Evolutionary conservation across 2,329 filamentous ascomycete species (phyloP).

Genomic region (Ramichloridium luteum): DNA sequence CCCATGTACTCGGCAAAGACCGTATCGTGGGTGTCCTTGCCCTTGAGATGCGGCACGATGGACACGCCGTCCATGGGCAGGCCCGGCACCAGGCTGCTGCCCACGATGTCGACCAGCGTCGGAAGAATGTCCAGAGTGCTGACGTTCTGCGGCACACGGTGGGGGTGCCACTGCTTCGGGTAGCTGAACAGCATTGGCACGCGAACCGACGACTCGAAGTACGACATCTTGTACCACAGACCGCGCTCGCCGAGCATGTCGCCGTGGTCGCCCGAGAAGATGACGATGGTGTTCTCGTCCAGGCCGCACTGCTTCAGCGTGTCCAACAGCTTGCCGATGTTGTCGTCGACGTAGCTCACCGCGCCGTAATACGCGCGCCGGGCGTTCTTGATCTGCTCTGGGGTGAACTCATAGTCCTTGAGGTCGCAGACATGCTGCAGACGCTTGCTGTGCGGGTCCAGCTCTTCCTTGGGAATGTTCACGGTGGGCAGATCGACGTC

Average conservation of each 20-base stretch:
- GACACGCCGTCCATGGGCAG: constrained; percentile 81
- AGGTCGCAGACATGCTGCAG: constrained; percentile 78
- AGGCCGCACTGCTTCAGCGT: constrained; percentile 69
- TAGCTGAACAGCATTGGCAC: constrained; percentile 80
- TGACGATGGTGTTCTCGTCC: constrained; percentile 74
- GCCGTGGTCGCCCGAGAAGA: constrained; percentile 88
- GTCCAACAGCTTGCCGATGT: constrained; percentile 69
- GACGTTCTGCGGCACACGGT: constrained; percentile 69
- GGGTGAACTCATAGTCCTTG: constrained; percentile 69
- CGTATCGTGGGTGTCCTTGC: constrained; percentile 59
- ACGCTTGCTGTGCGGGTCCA: constrained; percentile 77
- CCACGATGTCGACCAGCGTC: constrained; percentile 73
- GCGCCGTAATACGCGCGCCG: constrained; percentile 85
- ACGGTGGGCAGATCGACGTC: constrained; percentile 76
- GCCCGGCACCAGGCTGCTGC: constrained; percentile 53
- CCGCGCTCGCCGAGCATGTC: constrained; percentile 92
- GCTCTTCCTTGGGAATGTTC: constrained; percentile 64
- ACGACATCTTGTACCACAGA: constrained; percentile 96
- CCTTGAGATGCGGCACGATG: constrained; percentile 64
- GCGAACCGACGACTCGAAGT: constrained; percentile 82
- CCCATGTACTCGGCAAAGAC: constrained; percentile 94
- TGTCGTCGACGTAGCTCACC: constrained; percentile 87
- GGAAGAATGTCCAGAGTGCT: constrained; percentile 85
- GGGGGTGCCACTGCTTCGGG: constrained; percentile 61
- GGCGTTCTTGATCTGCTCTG: constrained; percentile 75